These are phyloP conservation scores for Umbelopsis sp. DNA, from an alignment of 371 early-diverging fungal species.

Conservation along the genomic window DNA sequence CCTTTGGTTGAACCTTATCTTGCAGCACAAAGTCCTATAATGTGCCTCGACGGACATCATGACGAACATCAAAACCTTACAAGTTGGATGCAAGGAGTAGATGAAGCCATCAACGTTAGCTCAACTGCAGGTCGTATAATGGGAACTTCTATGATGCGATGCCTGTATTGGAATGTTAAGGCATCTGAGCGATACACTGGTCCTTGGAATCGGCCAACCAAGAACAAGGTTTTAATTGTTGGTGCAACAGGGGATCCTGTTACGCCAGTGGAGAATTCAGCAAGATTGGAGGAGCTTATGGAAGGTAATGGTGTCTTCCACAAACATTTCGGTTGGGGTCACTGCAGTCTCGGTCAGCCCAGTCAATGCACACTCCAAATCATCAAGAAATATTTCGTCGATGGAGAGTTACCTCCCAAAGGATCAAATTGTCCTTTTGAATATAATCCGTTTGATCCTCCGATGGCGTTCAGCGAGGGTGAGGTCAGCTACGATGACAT, in stretches of 20 bases:
- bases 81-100: conserved; percentile 11
- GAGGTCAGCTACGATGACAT: background rate
- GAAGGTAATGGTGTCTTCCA: conserved; percentile 31
- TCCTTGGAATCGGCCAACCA: conserved; percentile 34
- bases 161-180: conserved; percentile 29
- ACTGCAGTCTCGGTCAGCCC: conserved; percentile 30
- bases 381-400: conserved; percentile 17
- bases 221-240: conserved; percentile 34
- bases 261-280: conserved; percentile 33
- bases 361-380: conserved; percentile 25
- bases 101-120: background rate
- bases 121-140: background rate
- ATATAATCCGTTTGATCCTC: background rate
- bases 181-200: conserved; percentile 34
- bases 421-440: conserved; percentile 1
- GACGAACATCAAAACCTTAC: conserved; percentile 5
- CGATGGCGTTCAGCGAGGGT: background rate
- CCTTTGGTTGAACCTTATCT: conserved; percentile 11
- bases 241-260: conserved; percentile 39
- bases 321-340: conserved; percentile 32
- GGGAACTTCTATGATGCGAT: conserved; percentile 7
- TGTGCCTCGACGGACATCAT: conserved; percentile 8
- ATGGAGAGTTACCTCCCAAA: background rate
- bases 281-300: conserved; percentile 24
- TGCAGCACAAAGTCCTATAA: background rate